Evolutionary conservation across 2,329 filamentous ascomycete genomes (phyloP).

Genomic region (Monascus ruber): DNA sequence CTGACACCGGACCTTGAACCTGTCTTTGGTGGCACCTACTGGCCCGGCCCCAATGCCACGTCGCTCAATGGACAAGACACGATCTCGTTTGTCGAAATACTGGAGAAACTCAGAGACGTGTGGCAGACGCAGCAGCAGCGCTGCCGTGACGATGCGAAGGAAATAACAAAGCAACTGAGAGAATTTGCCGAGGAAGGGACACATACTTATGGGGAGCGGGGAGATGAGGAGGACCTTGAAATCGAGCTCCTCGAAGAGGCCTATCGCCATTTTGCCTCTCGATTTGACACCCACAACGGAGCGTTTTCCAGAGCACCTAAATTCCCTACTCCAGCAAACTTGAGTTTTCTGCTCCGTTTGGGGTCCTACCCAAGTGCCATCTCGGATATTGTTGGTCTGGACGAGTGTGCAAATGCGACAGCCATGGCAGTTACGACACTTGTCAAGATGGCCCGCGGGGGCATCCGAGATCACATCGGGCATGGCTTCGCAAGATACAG

Average conservation of each 20-base stretch:
- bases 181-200: constrained; percentile 86
- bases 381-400: constrained; percentile 72
- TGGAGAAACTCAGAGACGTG: constrained; percentile 60
- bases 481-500: constrained; percentile 77
- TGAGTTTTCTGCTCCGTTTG: constrained; percentile 70
- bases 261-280: constrained; percentile 63
- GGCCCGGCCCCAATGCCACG: constrained; percentile 63
- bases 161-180: constrained; percentile 67
- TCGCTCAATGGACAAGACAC: constrained; percentile 42
- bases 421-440: constrained; percentile 74
- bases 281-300: constrained; percentile 67
- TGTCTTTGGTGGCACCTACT: constrained; percentile 93
- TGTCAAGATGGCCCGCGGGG: constrained; percentile 61
- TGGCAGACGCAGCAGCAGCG: constrained; percentile 79
- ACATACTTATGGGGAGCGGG: constrained; percentile 33
- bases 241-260: constrained; percentile 87
- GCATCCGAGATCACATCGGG: constrained; percentile 64
- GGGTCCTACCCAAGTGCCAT: constrained; percentile 60
- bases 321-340: constrained; percentile 77
- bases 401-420: constrained; percentile 61
- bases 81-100: constrained; percentile 70
- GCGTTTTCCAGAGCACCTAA: constrained; percentile 77
- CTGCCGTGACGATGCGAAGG: constrained; percentile 71
- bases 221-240: constrained; percentile 60
- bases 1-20: constrained; percentile 86